Conservation (phyloP, 305 asterid genomes). For the Fraxinus latifolia region DNA sequence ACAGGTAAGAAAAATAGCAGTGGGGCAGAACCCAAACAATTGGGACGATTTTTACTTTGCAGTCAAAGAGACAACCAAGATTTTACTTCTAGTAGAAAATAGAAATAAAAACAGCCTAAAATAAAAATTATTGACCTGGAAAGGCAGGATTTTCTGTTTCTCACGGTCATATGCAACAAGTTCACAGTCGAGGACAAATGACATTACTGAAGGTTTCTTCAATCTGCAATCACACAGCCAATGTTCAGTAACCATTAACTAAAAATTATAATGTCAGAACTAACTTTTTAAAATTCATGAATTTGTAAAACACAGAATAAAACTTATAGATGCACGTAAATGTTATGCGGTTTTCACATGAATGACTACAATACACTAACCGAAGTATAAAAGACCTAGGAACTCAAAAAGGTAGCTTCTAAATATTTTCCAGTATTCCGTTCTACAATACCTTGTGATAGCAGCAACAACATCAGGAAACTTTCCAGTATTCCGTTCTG, state of each 20-base stretch:
- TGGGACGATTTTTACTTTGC: background rate
- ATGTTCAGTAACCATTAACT: constrained; percentile 23
- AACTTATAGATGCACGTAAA: constrained; percentile 2
- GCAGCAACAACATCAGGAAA: constrained; percentile 87
- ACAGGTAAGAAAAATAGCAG: background rate
- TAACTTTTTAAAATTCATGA: background rate
- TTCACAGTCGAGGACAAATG: constrained; percentile 96
- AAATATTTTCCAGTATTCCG: background rate
- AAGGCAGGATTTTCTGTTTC: constrained; percentile 87
- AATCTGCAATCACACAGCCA: constrained; percentile 53
- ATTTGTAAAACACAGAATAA: background rate
- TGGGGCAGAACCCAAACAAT: background rate
- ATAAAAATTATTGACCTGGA: constrained; percentile 56
- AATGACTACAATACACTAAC: background rate
- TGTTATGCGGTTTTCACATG: background rate
- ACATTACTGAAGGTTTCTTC: constrained; percentile 57
- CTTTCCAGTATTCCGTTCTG: constrained; percentile 88
- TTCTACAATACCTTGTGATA: constrained; percentile 77
- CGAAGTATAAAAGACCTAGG: background rate
- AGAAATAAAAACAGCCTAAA: background rate
- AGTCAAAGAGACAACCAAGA: constrained; percentile 9
- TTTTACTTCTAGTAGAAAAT: constrained; percentile 1
- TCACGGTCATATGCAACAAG: constrained; percentile 90
- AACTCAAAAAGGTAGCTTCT: constrained; percentile 19
- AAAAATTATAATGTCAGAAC: background rate